Evolutionary conservation across 306 rosid species (phyloP).

Genomic region (Lathyrus aphaca): DNA sequence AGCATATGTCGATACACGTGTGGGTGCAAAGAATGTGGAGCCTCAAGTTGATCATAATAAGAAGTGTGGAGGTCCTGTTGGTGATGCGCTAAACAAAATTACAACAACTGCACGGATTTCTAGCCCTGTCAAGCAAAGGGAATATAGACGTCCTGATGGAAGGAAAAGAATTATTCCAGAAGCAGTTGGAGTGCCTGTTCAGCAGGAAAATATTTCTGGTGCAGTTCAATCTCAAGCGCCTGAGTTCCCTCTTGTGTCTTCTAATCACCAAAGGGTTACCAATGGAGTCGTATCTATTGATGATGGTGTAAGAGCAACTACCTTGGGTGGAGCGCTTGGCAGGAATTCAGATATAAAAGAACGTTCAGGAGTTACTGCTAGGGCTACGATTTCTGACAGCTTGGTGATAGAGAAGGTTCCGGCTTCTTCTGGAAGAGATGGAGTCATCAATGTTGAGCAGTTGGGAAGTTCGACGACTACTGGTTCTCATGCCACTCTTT

Average conservation of each 20-base stretch:
- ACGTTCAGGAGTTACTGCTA: conserved; percentile 78
- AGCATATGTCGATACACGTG: conserved; percentile 51
- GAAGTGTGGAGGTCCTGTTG: conserved; percentile 60
- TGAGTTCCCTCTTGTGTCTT: conserved; percentile 60
- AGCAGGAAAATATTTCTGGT: conserved; percentile 67
- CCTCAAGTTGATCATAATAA: conserved; percentile 66
- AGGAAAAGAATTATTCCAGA: conserved; percentile 97
- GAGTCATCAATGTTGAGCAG: conserved; percentile 70
- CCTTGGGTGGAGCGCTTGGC: conserved; percentile 55
- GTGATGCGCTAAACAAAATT: conserved; percentile 66
- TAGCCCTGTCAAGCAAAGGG: conserved; percentile 97
- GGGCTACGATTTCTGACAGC: conserved; percentile 86
- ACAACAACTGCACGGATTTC: conserved; percentile 62
- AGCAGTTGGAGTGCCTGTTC: conserved; percentile 91
- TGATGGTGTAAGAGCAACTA: conserved; percentile 53
- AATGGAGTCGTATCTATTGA: conserved; percentile 57
- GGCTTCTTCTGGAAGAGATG: conserved; percentile 51
- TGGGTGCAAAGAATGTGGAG: conserved; percentile 58
- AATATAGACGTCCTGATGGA: conserved; percentile 97
- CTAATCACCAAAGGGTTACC: conserved; percentile 67
- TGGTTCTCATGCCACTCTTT: conserved; percentile 62
- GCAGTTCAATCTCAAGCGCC: conserved; percentile 58
- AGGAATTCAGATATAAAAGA: conserved; percentile 70
- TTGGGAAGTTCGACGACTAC: conserved; percentile 61
- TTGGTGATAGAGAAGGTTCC: conserved; percentile 90